These are phyloP conservation scores for Heritiera littoralis DNA, from an alignment of 345 rosid species.

Conservation along the genomic window DNA sequence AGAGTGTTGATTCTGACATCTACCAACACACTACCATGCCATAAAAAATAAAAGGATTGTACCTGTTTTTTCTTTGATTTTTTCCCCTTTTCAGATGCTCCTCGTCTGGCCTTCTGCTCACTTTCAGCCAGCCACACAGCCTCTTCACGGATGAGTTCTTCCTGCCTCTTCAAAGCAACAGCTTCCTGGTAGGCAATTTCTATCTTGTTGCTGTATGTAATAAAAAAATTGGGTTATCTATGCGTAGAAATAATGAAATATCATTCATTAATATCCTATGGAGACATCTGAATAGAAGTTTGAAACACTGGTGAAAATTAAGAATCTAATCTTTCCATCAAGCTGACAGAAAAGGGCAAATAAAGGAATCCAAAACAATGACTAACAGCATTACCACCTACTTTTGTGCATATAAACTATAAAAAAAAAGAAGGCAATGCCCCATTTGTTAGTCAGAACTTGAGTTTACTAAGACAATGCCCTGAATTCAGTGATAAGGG, in stretches of 20 bases:
- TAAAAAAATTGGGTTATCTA: slow-evolving; percentile 22
- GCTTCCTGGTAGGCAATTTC: slow-evolving; percentile 96
- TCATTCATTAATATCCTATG: not conserved
- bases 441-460: not conserved
- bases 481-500: not conserved
- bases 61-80: slow-evolving; percentile 94
- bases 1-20: not conserved
- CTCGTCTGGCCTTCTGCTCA: slow-evolving; percentile 83
- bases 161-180: slow-evolving; percentile 88
- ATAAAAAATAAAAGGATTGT: not conserved
- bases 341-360: not conserved
- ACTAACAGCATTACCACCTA: not conserved
- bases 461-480: not conserved
- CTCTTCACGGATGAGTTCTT: slow-evolving; percentile 95
- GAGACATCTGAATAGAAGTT: slow-evolving; percentile 4
- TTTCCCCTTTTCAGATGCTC: slow-evolving; percentile 70
- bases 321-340: not conserved
- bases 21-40: not conserved
- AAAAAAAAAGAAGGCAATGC: not conserved
- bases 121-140: slow-evolving; percentile 76
- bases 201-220: slow-evolving; percentile 67
- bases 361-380: not conserved
- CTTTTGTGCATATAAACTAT: not conserved
- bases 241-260: not conserved
- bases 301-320: not conserved